Evolutionary conservation across 169 alveolate species (phyloP), one percentile per base, ranked within the genome.

Genomic region (Amoebophrya sp.): DNA sequence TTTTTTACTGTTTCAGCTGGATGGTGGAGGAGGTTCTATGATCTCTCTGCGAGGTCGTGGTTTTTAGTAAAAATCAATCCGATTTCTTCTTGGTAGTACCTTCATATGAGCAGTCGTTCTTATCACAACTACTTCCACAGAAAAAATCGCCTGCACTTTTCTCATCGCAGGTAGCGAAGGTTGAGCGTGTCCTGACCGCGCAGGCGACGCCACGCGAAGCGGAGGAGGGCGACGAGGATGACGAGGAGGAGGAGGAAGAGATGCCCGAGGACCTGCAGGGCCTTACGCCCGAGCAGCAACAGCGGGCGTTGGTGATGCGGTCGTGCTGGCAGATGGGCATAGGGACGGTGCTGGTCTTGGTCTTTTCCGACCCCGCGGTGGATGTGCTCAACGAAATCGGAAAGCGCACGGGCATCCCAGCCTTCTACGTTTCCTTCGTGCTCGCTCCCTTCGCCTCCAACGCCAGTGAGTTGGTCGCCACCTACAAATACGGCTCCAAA

Each of bases 281-380:
- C 25, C 83, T 90, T 23, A 0, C 89, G 23, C 92, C 92, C 18
- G 89, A 90, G 2, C 66, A 90, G 33, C 92, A 90, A 89, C 66
- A 47, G 18, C 66, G 66, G 29, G 66, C 66, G 29, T 47, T 47
- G 66, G 29, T 12, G 66, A 18, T 47, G 29, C 66, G 66, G 29
- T 7, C 66, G 25, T 40, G 1, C 3, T 54, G 41, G 77, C 77
- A 0, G 77, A n/a, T 23, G 92, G 93, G 93, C 32, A 29, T 91
- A 18, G 94, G 94, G 33, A 93, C 93, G n/a, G 40, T 89, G 77
- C 41, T 92, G 90, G 94, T 92, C 23, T 92, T 92, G n/a, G 89
- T 92, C 55, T 92, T 92, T 89, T 89, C 92, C 10, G 94, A 92
- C 66, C 94, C 94, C 40, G 90, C 89, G 91, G 94, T 92, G 3